Base-by-base conservation (phyloP, 2,329 filamentous ascomycete species). In the Diaporthe eres region DNA sequence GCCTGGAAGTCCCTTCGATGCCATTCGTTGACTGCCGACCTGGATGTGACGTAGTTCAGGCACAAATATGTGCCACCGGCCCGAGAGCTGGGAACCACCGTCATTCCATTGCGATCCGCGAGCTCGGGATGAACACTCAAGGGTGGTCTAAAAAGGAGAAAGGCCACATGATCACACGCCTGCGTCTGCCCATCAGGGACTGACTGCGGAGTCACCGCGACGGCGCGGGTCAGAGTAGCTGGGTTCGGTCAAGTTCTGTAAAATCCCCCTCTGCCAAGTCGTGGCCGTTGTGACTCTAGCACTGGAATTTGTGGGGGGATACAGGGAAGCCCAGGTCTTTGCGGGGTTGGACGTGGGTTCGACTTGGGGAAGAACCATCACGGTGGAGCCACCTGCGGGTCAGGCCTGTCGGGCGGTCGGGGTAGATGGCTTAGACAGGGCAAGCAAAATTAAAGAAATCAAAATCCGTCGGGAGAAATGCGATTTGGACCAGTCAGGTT, bases 291-390 rank as follows among this genome's bases (percentile, higher is more conserved):
- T 37, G 44, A 67, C 61, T 67, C 44, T 51, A 67, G 61, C 44
- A 51, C 3, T 37, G 61, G 3, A n/a, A 49, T 34, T 49, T 67
- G 61, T 67, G 61, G 61, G 61, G 61, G 5, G n/a, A 31, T 10
- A n/a, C 44, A 49, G 61, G 61, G 61, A 34, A 67, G 61, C 9
- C 61, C 61, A 51, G 61, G 61, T 49, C 61, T 67, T 67, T 67
- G 61, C 61, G 61, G 61, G 61, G 61, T 51, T 8, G 17, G 61
- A 25, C 10, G 44, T 67, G 61, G 61, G 8, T 49, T 65, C 10
- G 25, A 8, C 61, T 34, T 49, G 39, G 61, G 19, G 61, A 47
- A 60, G 25, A 51, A 37, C 44, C 61, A 49, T 51, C 44, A 2
- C 31, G 44, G 44, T 51, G 61, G 61, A 67, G 28, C 61, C 61